Base-by-base conservation (phyloP, 2,329 filamentous ascomycete species). In the Simplicillium sp. region DNA sequence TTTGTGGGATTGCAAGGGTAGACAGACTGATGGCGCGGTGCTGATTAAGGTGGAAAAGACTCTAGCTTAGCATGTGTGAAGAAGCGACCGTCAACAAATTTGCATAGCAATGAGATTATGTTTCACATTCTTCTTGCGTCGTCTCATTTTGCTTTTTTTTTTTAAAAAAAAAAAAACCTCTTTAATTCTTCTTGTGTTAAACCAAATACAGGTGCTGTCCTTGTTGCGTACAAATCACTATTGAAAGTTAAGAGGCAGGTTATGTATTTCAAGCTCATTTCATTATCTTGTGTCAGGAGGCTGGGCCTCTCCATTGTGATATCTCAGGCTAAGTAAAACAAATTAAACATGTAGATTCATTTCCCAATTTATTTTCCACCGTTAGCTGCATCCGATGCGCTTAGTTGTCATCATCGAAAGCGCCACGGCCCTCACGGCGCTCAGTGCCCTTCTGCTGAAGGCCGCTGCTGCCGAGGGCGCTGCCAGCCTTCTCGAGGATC, bases 21-120 rank as follows among this genome's bases (percentile, higher is more conserved):
- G 70, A 25, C 61, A 77, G 42, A 83, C 76, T 3, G 72, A 77
- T 16, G 87, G 86, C 0, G 70, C 80, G 12, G 54, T 97, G 38
- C 62, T 97, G 44, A 77, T 95, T 25, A 80, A 79, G 58, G 73
- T 95, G 39, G 72, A 71, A 39, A 92, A 89, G 64, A 65, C 54
- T 48, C 48, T 70, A 45, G 46, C 41, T n/a, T 46, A 49, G 38
- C 20, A 25, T 25, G 9, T 25, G 6, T 25, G 9, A 5, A 25
- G 20, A 25, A 25, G 20, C 20, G n/a, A n/a, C 20, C 20, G 6
- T 25, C 20, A 25, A 25, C 9, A 5, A 25, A 5, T 9, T 25
- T 6, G 20, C 20, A 25, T 25, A 25, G 20, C 20, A 25, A 9
- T 25, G 20, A 6, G 20, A 25, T 25, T 5, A 25, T 25, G 20